Base-by-base conservation (phyloP, 2,329 filamentous ascomycete species). In the Talaromyces atroroseus region DNA sequence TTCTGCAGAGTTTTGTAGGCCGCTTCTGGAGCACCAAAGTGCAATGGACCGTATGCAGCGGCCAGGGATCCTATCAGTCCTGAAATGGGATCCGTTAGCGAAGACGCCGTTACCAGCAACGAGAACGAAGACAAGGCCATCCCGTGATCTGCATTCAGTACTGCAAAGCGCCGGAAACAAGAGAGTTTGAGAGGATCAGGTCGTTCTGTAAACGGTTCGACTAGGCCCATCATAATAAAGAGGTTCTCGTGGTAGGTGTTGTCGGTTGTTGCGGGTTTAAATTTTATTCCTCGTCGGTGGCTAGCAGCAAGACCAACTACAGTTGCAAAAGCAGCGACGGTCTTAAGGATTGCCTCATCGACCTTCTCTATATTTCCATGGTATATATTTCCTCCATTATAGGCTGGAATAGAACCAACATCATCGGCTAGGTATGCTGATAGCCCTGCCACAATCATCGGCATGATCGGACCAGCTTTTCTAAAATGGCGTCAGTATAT, bases 141-240 rank as follows among this genome's bases (percentile, higher is more conserved):
- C 58, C 82, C 82, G 63, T 84, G 81, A 61, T 84, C 82, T 2
- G 80, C 78, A 60, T 82, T 80, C 23, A 84, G 74, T 54, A 82
- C 78, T 62, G 81, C 81, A 2, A 84, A 73, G 5, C 75, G 74
- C 53, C 82, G 78, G 16, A 83, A n/a, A 60, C 74, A 76, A 49
- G 77, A 78, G 7, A 83, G 67, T 20, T 63, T 60, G 0, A 58
- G 16, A 0, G 77, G 74, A 57, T 82, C 76, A 0, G 80, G 48
- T 12, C 5, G 18, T n/a, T 23, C 26, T 38, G 48, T 50, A n/a
- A n/a, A 11, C 3, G 48, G 48, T 2, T 50, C 80, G 18, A 67
- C 71, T 56, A 81, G 66, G 58, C 82, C 79, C 51, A 82, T 76
- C 65, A 83, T 76, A 52, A 77, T 77, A 10, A 84, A 70, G 57